Conservation (phyloP, 768 basidiomycete species). For the Psilocybe tampanensis region DNA sequence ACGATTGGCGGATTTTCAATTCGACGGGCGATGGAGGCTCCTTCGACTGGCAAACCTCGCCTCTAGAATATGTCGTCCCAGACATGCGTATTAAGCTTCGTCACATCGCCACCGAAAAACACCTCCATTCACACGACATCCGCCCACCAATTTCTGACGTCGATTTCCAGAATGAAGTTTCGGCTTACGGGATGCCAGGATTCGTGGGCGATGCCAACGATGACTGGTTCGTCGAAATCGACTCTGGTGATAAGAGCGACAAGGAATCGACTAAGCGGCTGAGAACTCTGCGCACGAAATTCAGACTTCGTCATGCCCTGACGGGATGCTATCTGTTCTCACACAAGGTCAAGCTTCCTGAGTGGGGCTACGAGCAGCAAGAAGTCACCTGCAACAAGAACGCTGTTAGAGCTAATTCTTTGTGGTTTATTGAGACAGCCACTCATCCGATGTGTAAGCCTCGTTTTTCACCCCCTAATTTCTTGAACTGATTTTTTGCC, state of each 20-base stretch:
- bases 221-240: constrained; percentile 90
- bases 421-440: constrained; percentile 95
- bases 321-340: constrained; percentile 97
- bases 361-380: constrained; percentile 98
- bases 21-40: constrained; percentile 52
- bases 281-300: constrained; percentile 78
- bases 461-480: neutral
- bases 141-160: constrained; percentile 96
- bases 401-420: constrained; percentile 82
- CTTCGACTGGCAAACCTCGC: constrained; percentile 49
- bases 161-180: constrained; percentile 99
- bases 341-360: constrained; percentile 96
- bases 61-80: constrained; percentile 64
- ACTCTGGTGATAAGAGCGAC: constrained; percentile 65
- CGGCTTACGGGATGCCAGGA: constrained; percentile 86
- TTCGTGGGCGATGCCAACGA: constrained; percentile 92
- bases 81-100: constrained; percentile 78
- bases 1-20: constrained; percentile 87
- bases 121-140: constrained; percentile 93
- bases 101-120: constrained; percentile 80
- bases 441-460: constrained; percentile 70
- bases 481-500: neutral
- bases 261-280: constrained; percentile 69
- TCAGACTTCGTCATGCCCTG: constrained; percentile 80
- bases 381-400: constrained; percentile 99